Base-by-base conservation (phyloP, 2,329 filamentous ascomycete genomes). In the Achaetomium macrosporum region DNA sequence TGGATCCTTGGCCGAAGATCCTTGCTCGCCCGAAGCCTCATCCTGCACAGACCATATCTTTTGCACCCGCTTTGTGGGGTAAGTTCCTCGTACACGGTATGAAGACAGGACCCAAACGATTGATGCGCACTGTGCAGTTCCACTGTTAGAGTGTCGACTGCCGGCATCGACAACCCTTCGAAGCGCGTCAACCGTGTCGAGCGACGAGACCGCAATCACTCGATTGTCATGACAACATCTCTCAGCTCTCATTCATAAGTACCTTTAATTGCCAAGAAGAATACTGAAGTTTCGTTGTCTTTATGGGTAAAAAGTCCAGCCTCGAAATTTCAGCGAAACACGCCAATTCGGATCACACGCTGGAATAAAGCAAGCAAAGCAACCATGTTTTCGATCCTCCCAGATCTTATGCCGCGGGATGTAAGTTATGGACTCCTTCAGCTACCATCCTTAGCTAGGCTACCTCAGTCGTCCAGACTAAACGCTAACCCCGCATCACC, bases 371-470 rank as follows among this genome's bases (percentile, higher is more conserved):
- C 47, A 31, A 13, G 40, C 15, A 25, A 25, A 25, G 33, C 59
- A 17, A 69, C 57, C 44, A 85, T 85, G 77, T 78, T 86, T 60
- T 78, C 77, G 42, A 74, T 83, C 45, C 76, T 88, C 15, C 84
- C 84, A 43, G 81, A 83, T 56, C 77, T 89, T 54, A 79, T 82
- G 16, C 86, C 85, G 47, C 82, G 83, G 70, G 84, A 89, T 64
- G 86, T 88, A 76, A 66, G 78, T 67, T 46, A 31, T 12, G 25
- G 25, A 25, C 7, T 25, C 25, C 25, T 25, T 25, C n/a, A 25
- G n/a, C 15, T 41, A 19, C 20, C 29, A n/a, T 17, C 40, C 37
- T 25, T 5, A 47, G 43, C 20, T 44, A 30, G 4, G 10, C 10
- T 33, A 17, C 10, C 43, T 5, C 12, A 5, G 46, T 48, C 17